These are phyloP conservation scores for Physocladia obscura DNA, from an alignment of 192 early-diverging fungal species.

Conservation along the genomic window DNA sequence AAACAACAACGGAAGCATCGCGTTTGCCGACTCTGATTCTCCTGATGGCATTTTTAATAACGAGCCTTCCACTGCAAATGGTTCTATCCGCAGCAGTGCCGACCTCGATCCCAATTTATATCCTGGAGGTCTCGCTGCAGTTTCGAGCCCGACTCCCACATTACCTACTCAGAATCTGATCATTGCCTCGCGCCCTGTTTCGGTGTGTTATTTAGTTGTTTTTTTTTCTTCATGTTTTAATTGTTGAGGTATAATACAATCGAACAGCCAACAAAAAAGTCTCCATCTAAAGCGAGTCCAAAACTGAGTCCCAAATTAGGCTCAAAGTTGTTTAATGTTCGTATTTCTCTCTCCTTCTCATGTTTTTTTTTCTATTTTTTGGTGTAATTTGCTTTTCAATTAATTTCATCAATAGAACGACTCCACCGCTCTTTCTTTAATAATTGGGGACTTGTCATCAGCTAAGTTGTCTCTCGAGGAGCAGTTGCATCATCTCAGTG, in stretches of 20 bases:
- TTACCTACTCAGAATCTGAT: no score
- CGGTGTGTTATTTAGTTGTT: no score
- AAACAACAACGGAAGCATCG: neutral
- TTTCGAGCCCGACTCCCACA: no score
- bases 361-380: neutral
- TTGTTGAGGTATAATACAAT: no score
- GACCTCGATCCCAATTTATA: neutral
- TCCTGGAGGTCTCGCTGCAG: neutral
- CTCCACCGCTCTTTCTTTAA: neutral
- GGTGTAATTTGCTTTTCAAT: neutral
- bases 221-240: no score
- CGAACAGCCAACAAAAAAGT: neutral
- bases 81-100: neutral
- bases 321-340: neutral
- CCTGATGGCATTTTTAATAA: neutral
- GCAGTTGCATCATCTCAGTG: neutral
- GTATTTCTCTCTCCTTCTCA: neutral
- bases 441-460: neutral
- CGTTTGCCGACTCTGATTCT: neutral
- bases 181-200: no score
- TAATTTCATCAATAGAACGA: neutral
- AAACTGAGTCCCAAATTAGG: constrained; percentile 1
- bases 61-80: no score
- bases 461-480: constrained; percentile 1
- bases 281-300: neutral